Base-by-base conservation (phyloP, 164 flowering plant genomes). In the Pachysandra terminalis region DNA sequence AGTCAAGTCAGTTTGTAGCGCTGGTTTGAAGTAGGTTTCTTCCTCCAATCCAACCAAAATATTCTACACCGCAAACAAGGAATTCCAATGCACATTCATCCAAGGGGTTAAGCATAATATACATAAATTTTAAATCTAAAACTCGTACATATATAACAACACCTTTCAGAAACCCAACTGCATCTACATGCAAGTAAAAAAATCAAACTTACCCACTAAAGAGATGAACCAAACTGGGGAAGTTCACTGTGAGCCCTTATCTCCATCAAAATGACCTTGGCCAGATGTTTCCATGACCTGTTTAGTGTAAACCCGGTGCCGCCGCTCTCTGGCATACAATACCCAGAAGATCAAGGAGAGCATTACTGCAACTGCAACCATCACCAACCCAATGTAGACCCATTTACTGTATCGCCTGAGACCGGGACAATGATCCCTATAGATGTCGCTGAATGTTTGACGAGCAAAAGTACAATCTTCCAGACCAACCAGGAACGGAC, bases 391-490 rank as follows among this genome's bases (percentile, higher is more conserved):
- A 19, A 71, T 26, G 56, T 81, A 84, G 19, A 82, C 70, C 83
- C 83, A 76, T 53, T 65, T 68, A 56, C 88, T 84, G 72, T 77
- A 76, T 19, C 22, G 37, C 45, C 48, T 35, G 8, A 86, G 75
- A 24, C 67, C 79, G 1, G 88, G 85, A 40, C 90, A 86, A 52
- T 78, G 74, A 4, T 75, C 54, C 5, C 28, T 63, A 19, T 59
- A 28, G 48, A 84, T 76, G 45, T 71, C 76, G 2, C 58, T 56
- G 65, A 86, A 84, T 0, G 85, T 80, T 51, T 81, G 68, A 1
- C 87, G 61, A 8, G 73, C 90, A 67, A 81, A 86, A 6, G 83
- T 68, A 78, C 90, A 86, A 78, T 86, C 85, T 59, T 80, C 66
- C 0, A 86, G 78, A 25, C 82, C 75, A 23, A 72, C 68, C 45